These are phyloP conservation scores for Pseudogymnoascus sp. DNA, from an alignment of 2,329 filamentous ascomycete species.

Conservation along the genomic window DNA sequence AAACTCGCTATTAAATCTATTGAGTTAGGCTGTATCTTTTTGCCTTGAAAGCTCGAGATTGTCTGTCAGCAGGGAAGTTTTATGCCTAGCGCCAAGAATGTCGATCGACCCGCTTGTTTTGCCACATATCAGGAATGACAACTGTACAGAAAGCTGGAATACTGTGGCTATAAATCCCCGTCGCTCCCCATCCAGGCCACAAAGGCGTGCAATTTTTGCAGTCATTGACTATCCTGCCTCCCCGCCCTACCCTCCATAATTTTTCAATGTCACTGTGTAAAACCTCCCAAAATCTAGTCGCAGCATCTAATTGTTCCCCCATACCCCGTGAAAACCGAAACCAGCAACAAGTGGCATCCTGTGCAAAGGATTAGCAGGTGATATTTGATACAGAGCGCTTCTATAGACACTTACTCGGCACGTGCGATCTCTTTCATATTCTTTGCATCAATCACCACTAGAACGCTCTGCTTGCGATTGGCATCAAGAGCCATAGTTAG, in stretches of 20 bases:
- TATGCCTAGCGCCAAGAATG: neutral
- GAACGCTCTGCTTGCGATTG: constrained; percentile 46
- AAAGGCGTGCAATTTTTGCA: neutral
- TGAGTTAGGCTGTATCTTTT: neutral
- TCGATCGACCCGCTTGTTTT: neutral
- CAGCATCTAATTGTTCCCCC: neutral
- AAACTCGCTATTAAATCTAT: neutral
- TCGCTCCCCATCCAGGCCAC: neutral
- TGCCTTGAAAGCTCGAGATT: neutral
- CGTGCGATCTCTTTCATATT: constrained; percentile 54
- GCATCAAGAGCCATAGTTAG: constrained; percentile 57
- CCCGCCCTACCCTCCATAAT: neutral
- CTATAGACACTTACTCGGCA: constrained; percentile 46
- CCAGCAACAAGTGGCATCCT: constrained; percentile 1
- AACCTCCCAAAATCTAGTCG: neutral
- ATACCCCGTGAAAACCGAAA: neutral
- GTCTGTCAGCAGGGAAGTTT: neutral
- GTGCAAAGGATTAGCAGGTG: neutral
- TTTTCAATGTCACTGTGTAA: too few relatives aligned
- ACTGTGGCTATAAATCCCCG: neutral
- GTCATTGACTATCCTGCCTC: neutral
- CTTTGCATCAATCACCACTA: constrained; percentile 53
- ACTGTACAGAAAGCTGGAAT: neutral
- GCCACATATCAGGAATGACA: neutral
- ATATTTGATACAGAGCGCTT: neutral